A percentile compares a stretch with the other conserved stretches of the same genome.
These are phyloP conservation scores for Xylaria sp. DNA, from an alignment of 495 filamentous ascomycete species.

Conservation along the genomic window DNA sequence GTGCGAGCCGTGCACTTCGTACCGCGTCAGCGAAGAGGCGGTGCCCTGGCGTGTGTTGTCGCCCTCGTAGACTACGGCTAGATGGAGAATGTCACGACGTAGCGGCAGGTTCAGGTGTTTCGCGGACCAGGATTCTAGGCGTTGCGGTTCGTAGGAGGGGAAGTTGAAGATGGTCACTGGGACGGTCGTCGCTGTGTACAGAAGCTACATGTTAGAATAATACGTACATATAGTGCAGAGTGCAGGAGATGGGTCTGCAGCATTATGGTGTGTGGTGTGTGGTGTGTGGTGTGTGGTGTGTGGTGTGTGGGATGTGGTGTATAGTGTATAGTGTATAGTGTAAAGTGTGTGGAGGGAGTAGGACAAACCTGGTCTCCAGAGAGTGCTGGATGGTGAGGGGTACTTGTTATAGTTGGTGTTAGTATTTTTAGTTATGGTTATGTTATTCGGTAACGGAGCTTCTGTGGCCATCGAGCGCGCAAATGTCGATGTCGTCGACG, in stretches of 20 bases:
- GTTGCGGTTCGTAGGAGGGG: constrained; percentile 83
- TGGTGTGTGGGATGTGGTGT: constrained; percentile 26
- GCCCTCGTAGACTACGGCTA: constrained; percentile 91
- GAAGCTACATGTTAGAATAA: constrained; percentile 34
- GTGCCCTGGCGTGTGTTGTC: constrained; percentile 87
- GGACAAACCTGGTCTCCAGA: constrained; percentile 40
- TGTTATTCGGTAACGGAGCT: constrained; percentile 51
- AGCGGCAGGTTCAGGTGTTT: constrained; percentile 86
- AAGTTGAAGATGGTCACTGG: constrained; percentile 87
- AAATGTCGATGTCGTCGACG: constrained; percentile 37
- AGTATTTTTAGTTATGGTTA: constrained; percentile 54
- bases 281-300: no score
- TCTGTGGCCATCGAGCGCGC: constrained; percentile 84
- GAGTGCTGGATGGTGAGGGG: constrained; percentile 10
- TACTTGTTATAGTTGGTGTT: no score
- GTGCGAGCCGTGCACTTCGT: constrained; percentile 81
- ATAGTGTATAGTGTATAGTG: no score
- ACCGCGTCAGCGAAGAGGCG: constrained; percentile 82
- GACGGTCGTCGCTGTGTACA: constrained; percentile 62
- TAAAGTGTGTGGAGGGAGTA: constrained; percentile 19
- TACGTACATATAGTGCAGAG: constrained; percentile 27
- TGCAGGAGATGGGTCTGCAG: constrained; percentile 33
- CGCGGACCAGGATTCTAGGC: constrained; percentile 77
- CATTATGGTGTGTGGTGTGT: not conserved
- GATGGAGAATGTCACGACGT: constrained; percentile 90